Evolutionary conservation across 805 yeast genomes (phyloP).

Genomic region (Candida golubevii): DNA sequence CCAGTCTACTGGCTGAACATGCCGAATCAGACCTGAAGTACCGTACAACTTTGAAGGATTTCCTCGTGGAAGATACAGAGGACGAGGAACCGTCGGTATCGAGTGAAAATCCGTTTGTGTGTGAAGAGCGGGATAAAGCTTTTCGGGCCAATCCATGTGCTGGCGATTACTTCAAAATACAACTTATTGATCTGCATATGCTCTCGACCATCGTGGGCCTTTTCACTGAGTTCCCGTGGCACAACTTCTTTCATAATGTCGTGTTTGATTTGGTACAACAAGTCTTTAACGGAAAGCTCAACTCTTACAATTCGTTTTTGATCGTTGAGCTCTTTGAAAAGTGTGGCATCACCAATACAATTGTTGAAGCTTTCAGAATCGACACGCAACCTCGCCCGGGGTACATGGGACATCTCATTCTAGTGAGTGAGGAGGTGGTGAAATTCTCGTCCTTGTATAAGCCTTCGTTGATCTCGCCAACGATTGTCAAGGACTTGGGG

Average conservation of each 20-base stretch:
- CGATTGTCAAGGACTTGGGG: constrained; percentile 57
- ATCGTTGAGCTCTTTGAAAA: constrained; percentile 27
- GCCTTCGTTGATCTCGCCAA: constrained; percentile 55
- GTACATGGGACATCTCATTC: constrained; percentile 93
- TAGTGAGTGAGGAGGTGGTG: constrained; percentile 93
- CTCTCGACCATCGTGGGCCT: constrained; percentile 63
- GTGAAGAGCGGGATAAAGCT: constrained; percentile 26
- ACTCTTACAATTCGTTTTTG: constrained; percentile 67
- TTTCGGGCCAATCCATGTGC: constrained; percentile 60
- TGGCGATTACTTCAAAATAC: constrained; percentile 85
- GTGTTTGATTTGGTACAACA: constrained; percentile 96
- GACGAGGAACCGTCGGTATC: constrained; percentile 44
- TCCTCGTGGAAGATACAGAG: constrained; percentile 34
- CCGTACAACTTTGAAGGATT: constrained; percentile 18
- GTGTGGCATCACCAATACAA: constrained; percentile 15
- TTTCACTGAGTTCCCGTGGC: constrained; percentile 91
- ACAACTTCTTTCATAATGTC: constrained; percentile 93
- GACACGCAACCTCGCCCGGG: constrained; percentile 67
- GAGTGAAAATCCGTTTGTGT: constrained; percentile 41
- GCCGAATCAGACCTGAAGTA: constrained; percentile 18
- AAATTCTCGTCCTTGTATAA: constrained; percentile 68
- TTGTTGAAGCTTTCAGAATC: constrained; percentile 51
- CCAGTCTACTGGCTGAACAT: constrained; percentile 1
- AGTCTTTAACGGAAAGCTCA: constrained; percentile 85
- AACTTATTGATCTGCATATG: constrained; percentile 69